Evolutionary conservation across 139 green algal genomes (phyloP), one percentile per base, ranked within the genome.

Genomic region (Tetraselmis striata): DNA sequence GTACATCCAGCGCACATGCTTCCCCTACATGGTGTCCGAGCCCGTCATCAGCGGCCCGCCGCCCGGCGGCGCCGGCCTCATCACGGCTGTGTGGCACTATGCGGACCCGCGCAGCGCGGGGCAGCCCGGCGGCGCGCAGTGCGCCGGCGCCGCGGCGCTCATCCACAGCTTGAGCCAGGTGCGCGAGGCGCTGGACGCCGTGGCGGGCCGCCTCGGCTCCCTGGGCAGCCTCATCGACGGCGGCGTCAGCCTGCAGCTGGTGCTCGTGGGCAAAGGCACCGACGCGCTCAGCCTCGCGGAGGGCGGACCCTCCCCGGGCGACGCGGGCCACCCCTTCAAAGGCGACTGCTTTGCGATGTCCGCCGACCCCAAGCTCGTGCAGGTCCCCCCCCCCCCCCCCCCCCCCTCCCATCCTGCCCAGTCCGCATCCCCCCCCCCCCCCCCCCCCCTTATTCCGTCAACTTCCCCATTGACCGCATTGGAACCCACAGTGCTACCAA

Each of bases 1-100:
- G 2, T 98, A 98, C 90, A 90, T 98, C 79, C 91, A 90, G 67
- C 91, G 96, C 28, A 86, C 97, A 29, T 98, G 99, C 91, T 85
- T 92, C 82, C 92, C 93, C 25, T 93, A 90, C 85, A 82, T 97
- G 31, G 79, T 94, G 78, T 81, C 83, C 23, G 88, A 93, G 81
- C 94, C 94, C 0, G 30, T 84, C 45, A 26, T 95, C 59, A 32
- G 1, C 31, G 59, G 58, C 25, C 32, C 25, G n/a, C 27, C n/a
- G 67, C 30, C 30, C 58, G 74, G 30, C 31, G 23, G 1, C 30
- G 76, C 30, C 75, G 22, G 30, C 25, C 30, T 29, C 18, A 76
- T 84, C 78, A 32, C 31, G 1, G 88, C 90, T 5, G 81, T 88
- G 0, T 94, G 91, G 91, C 84, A 84, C 45, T 89, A 90, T 59